Conservation (phyloP, 1,139 yeast species). For the Pichia sp. region DNA sequence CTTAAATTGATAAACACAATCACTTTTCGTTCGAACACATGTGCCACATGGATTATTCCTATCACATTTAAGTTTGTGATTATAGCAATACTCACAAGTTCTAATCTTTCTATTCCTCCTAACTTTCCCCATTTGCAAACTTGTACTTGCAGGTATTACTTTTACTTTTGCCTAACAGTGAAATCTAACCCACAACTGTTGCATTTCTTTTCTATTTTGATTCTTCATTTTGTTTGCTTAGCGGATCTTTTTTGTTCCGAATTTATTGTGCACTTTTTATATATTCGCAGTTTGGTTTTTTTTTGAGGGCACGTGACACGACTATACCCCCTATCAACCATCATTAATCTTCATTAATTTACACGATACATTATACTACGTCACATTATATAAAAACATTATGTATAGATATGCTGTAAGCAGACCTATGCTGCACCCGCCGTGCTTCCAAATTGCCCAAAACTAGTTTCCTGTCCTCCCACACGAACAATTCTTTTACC, state of each 20-base stretch:
- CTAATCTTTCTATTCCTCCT: constrained; percentile 15
- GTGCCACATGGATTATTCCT: constrained; percentile 27
- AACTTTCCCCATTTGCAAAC: constrained; percentile 14
- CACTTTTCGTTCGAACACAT: constrained; percentile 24
- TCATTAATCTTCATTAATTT: too few species aligned
- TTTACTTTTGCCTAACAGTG: too few species aligned
- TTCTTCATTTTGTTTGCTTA: too few species aligned
- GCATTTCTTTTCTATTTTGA: too few species aligned
- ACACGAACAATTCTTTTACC: constrained; percentile 53
- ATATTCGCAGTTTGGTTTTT: too few species aligned
- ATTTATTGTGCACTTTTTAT: too few species aligned
- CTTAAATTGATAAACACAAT: constrained; percentile 43
- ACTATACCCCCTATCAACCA: too few species aligned
- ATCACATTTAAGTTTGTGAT: constrained; percentile 41
- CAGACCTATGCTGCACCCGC: constrained; percentile 35
- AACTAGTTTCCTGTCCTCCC: constrained; percentile 51
- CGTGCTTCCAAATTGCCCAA: constrained; percentile 32
- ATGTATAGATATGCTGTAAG: neutral
- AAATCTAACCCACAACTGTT: too few species aligned
- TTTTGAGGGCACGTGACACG: too few species aligned
- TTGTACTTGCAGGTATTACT: too few species aligned
- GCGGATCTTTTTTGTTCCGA: too few species aligned
- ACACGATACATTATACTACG: too few species aligned
- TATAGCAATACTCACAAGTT: constrained; percentile 37
- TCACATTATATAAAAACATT: neutral